Evolutionary conservation across 1,284 basidiomycete genomes (phyloP).

Genomic region (Austroboletus niveus): DNA sequence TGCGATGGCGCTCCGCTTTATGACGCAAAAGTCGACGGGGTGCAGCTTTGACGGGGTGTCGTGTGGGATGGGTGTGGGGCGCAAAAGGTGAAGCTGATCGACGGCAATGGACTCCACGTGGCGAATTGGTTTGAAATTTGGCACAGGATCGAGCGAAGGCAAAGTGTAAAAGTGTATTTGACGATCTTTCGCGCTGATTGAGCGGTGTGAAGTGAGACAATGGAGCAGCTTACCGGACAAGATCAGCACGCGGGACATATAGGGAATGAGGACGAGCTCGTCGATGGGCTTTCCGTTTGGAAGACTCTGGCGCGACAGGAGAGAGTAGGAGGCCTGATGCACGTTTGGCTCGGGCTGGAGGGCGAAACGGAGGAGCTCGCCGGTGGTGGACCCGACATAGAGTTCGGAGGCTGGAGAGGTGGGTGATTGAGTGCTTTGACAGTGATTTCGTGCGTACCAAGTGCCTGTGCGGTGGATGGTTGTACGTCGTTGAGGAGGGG

Average conservation of each 20-base stretch:
- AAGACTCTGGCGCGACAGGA: slow-evolving; percentile 66
- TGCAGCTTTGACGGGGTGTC: slow-evolving; percentile 42
- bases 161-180: slow-evolving; percentile 79
- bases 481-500: too few relatives aligned
- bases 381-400: slow-evolving; percentile 72
- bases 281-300: slow-evolving; percentile 66
- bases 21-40: slow-evolving; percentile 74
- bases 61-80: slow-evolving; percentile 45
- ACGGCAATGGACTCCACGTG: slow-evolving; percentile 78
- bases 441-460: slow-evolving; percentile 37
- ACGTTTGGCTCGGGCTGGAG: slow-evolving; percentile 38
- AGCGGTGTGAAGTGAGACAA: background rate
- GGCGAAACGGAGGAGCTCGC: slow-evolving; percentile 65
- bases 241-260: slow-evolving; percentile 68
- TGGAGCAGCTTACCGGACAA: slow-evolving; percentile 54
- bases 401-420: slow-evolving; percentile 58
- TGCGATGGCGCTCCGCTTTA: slow-evolving; percentile 68
- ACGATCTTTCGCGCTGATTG: slow-evolving; percentile 50
- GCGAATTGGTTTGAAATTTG: slow-evolving; percentile 71
- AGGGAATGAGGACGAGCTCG: slow-evolving; percentile 75
- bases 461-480: slow-evolving; percentile 42
- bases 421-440: background rate
- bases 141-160: slow-evolving; percentile 73
- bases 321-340: slow-evolving; percentile 62
- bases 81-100: slow-evolving; percentile 72